phyloP scores from a whole-genome alignment of 129 eudicot genomes.

The Saposhnikovia divaricata region DNA sequence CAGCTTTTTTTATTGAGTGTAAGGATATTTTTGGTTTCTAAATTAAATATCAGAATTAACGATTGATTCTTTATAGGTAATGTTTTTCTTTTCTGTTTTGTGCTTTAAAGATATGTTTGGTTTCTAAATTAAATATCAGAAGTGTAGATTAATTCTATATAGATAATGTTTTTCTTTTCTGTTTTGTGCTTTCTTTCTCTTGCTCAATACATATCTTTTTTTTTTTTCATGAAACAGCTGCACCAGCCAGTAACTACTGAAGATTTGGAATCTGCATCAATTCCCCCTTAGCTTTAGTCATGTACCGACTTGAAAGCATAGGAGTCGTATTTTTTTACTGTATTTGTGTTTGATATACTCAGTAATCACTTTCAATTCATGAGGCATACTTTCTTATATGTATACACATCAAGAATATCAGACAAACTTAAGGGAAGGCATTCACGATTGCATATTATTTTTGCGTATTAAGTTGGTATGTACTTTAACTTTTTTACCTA shows the following conservation, averaged over 20 bases:
- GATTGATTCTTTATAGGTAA: neutral
- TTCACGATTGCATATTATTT: neutral
- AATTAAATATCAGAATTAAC: neutral
- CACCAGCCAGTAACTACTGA: conserved; percentile 54
- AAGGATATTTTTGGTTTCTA: neutral
- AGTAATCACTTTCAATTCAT: neutral
- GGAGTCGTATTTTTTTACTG: conserved; percentile 9
- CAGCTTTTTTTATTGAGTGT: neutral
- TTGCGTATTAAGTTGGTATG: neutral
- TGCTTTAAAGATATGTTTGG: neutral
- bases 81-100: neutral
- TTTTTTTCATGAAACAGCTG: conserved; percentile 34
- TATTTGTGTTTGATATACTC: conserved; percentile 9
- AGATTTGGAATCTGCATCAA: conserved; percentile 53
- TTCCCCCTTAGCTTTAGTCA: conserved; percentile 21
- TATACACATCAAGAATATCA: neutral
- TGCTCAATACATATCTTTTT: neutral
- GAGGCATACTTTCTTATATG: neutral
- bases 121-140: neutral
- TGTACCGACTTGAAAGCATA: conserved; percentile 3
- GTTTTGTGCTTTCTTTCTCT: neutral
- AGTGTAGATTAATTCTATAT: neutral
- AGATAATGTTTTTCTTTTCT: neutral
- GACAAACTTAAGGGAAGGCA: neutral
- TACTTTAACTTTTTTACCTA: neutral